Percentiles rank a stretch among this genome's conserved stretches.
Evolutionary conservation across 306 rosid species (phyloP).

Genomic region (Casuarina equisetifolia): DNA sequence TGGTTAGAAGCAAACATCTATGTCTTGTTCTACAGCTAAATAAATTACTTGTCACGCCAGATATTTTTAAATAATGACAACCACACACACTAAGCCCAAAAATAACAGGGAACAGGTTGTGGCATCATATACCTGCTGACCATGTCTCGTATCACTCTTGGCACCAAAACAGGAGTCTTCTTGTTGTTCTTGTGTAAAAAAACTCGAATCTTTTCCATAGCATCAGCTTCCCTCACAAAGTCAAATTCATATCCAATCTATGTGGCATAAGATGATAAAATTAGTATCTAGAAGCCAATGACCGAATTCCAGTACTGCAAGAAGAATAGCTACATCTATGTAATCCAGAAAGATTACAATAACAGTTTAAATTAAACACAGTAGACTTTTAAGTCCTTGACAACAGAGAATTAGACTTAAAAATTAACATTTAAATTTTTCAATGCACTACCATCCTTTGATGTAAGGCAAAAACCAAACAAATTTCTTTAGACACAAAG

Average conservation of each 20-base stretch:
- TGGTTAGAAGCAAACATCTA: not conserved
- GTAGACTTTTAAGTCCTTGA: not conserved
- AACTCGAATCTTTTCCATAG: slow-evolving; percentile 69
- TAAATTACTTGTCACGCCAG: not conserved
- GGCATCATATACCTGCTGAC: slow-evolving; percentile 68
- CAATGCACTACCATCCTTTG: not conserved
- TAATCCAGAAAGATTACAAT: not conserved
- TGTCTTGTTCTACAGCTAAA: not conserved
- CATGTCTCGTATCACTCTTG: slow-evolving; percentile 57
- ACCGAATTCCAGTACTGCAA: slow-evolving; percentile 20
- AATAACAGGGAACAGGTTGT: slow-evolving; percentile 17
- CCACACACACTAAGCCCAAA: not conserved
- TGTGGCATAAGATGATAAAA: slow-evolving; percentile 32
- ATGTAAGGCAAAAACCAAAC: not conserved
- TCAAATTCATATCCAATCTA: slow-evolving; percentile 97
- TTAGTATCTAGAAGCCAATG: slow-evolving; percentile 35
- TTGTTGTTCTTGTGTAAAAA: slow-evolving; percentile 69
- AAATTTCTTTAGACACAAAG: not conserved
- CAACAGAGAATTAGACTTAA: slow-evolving; percentile 20
- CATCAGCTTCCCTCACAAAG: slow-evolving; percentile 82
- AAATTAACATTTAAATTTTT: not conserved
- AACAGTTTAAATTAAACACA: not conserved
- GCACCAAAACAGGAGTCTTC: slow-evolving; percentile 81
- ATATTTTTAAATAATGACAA: not conserved
- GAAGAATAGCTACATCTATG: slow-evolving; percentile 26